Evolutionary conservation across 2,329 filamentous ascomycete genomes (phyloP).

Genomic region (Penicillium frequentans): DNA sequence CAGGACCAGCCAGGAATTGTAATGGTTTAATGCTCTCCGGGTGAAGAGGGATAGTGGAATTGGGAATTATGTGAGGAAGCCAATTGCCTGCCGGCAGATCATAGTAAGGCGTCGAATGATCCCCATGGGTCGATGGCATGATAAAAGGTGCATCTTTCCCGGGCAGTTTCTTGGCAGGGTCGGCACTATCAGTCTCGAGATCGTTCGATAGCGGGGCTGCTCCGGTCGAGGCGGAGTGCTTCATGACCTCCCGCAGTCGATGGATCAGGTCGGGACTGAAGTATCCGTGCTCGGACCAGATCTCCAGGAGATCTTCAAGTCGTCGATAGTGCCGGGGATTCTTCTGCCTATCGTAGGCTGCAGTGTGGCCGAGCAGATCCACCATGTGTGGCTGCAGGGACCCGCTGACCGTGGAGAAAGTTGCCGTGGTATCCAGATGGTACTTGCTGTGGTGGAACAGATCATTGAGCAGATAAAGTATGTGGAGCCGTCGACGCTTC

Average conservation of each 20-base stretch:
- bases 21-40: conserved; percentile 70
- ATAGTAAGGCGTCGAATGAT: conserved; percentile 71
- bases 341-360: conserved; percentile 53
- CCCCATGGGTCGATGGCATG: conserved; percentile 76
- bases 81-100: conserved; percentile 81
- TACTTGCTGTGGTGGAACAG: conserved; percentile 68
- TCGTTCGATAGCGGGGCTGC: conserved; percentile 31
- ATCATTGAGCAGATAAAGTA: conserved; percentile 79
- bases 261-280: conserved; percentile 56
- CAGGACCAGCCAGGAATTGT: conserved; percentile 67
- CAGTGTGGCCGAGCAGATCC: conserved; percentile 61
- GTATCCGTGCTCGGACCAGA: conserved; percentile 71
- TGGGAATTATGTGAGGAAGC: conserved; percentile 74
- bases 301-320: conserved; percentile 61
- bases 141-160: conserved; percentile 60
- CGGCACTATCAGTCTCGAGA: conserved; percentile 21
- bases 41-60: conserved; percentile 73
- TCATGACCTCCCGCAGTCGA: conserved; percentile 61
- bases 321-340: conserved; percentile 67
- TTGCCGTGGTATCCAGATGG: conserved; percentile 45
- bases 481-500: conserved; percentile 69
- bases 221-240: conserved; percentile 41
- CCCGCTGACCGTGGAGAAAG: conserved; percentile 52
- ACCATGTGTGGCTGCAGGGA: conserved; percentile 61
- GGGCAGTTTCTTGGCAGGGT: conserved; percentile 47